Evolutionary conservation across 2,329 filamentous ascomycete species (phyloP).

Genomic region (Ceratocystis cacaofunesta): DNA sequence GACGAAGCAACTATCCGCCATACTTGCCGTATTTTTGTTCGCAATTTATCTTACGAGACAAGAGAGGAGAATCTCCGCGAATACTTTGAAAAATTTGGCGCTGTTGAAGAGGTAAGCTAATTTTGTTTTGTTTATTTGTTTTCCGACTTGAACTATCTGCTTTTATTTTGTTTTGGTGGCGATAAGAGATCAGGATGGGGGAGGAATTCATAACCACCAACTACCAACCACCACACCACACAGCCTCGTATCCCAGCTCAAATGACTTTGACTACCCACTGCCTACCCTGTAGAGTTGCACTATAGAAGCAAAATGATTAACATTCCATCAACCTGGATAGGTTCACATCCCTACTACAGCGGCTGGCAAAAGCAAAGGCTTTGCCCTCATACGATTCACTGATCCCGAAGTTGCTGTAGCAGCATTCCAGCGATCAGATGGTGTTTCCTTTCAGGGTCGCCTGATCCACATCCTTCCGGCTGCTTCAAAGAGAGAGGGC

Average conservation of each 20-base stretch:
- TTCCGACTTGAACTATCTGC: neutral
- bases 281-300: too few species aligned
- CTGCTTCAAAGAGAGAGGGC: conserved; percentile 63
- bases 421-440: conserved; percentile 67
- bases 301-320: conserved; percentile 8
- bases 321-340: conserved; percentile 28
- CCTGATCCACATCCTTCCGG: conserved; percentile 78
- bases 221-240: neutral
- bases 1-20: conserved; percentile 48
- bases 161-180: neutral
- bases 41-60: conserved; percentile 73
- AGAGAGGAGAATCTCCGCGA: conserved; percentile 62
- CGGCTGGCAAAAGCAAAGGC: conserved; percentile 64
- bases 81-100: conserved; percentile 58
- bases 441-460: conserved; percentile 83
- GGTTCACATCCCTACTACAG: conserved; percentile 74
- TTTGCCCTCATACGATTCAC: conserved; percentile 76
- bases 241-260: neutral
- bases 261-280: neutral
- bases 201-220: neutral
- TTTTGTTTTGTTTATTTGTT: neutral
- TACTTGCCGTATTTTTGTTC: conserved; percentile 69
- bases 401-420: conserved; percentile 55
- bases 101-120: conserved; percentile 69
- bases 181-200: neutral